Base-by-base conservation (phyloP, 495 filamentous ascomycete genomes). In the Penicillium nucicola region DNA sequence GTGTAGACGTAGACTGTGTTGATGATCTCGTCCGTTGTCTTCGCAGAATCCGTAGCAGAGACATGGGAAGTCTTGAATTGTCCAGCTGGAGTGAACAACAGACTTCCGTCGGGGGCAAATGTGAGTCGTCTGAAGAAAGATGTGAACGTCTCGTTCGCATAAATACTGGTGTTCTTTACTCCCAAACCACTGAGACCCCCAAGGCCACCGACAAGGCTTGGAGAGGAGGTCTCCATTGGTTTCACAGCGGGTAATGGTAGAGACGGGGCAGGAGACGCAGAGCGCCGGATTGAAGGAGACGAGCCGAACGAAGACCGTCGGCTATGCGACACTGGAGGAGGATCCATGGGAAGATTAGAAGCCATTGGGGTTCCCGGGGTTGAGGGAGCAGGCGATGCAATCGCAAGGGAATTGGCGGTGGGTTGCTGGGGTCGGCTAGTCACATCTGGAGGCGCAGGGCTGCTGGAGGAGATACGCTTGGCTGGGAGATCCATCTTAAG, bases 1-100 rank as follows among this genome's bases (percentile, higher is more conserved):
- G 92, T 97, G 64, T 99, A 99, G 39, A 99, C 90, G 68, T 97
- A 99, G 22, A 97, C 95, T 0, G 95, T 99, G 62, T 99, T 99
- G 69, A 87, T 89, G 32, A 96, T 77, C 34, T 99, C 92, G 52
- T 90, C 92, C 0, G 80, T 77, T 2, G 81, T 78, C 67, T 91
- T 95, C 2, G 75, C 67, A 23, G 84, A 77, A 39, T 96, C 91
- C 9, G 70, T 68, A 8, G 76, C 57, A n/a, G 79, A 77, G 34
- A 85, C 78, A 56, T 89, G 83, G 37, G 90, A 83, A 1, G 84
- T 87, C 64, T 95, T 92, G 66, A 90, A 97, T 67, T 99, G 95
- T 3, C 95, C 95, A 33, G 95, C 92, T 13, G 95, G 95, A 0
- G 95, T 99, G 48, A 99, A 88, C 8, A 99, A 79, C 38, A 99